Conservation (phyloP, 805 yeast species). For the Yarrowia phangngaensis region DNA sequence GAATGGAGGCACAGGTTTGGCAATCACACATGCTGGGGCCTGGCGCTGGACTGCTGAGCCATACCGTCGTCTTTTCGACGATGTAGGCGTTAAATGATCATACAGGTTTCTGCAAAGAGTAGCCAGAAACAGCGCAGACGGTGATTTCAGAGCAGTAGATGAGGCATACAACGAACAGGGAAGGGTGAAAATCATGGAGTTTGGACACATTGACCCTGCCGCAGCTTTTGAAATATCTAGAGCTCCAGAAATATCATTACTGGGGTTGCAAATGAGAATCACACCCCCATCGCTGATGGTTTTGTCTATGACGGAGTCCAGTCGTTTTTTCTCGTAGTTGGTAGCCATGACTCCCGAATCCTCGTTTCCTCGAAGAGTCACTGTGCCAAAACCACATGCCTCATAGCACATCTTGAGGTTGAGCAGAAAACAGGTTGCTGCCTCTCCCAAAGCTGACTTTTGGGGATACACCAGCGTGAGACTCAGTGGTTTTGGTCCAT, state of each 20-base stretch:
- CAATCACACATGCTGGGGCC: slow-evolving; percentile 38
- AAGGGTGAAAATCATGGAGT: background rate
- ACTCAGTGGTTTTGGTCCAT: slow-evolving; percentile 36
- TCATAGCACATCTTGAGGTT: slow-evolving; percentile 38
- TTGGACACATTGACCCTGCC: background rate
- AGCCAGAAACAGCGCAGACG: background rate
- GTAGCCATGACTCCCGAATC: background rate
- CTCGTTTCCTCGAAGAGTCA: slow-evolving; percentile 29
- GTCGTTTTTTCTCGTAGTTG: slow-evolving; percentile 7
- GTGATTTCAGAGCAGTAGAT: background rate
- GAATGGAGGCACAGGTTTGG: slow-evolving; percentile 38
- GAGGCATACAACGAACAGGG: slow-evolving; percentile 11
- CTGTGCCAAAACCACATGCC: slow-evolving; percentile 39
- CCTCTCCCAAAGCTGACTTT: slow-evolving; percentile 32
- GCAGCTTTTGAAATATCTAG: background rate
- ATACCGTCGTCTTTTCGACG: background rate
- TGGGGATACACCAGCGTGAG: slow-evolving; percentile 36
- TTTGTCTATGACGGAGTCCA: too few species aligned
- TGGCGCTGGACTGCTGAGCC: slow-evolving; percentile 24
- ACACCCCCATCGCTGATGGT: too few species aligned
- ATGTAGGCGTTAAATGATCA: slow-evolving; percentile 4
- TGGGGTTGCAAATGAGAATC: background rate
- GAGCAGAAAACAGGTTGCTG: slow-evolving; percentile 33
- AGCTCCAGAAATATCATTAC: slow-evolving; percentile 1
- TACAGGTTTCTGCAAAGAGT: slow-evolving; percentile 2